Evolutionary conservation across 768 basidiomycete genomes (phyloP).

Genomic region (Gelatoporia subvermispora): DNA sequence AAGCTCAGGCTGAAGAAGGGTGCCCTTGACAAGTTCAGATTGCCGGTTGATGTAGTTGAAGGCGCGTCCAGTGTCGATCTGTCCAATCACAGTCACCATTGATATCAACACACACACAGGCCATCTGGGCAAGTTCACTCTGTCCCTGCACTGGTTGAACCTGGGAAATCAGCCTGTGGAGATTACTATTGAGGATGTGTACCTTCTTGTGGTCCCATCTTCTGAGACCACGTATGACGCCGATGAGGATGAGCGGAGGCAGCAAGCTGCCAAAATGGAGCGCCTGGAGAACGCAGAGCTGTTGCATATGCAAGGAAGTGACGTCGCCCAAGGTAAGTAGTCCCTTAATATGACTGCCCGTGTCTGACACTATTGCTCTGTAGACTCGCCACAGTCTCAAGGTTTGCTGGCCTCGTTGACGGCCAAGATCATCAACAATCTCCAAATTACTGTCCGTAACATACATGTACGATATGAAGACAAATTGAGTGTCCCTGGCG

Average conservation of each 20-base stretch:
- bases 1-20: conserved; percentile 88
- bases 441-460: conserved; percentile 93
- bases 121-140: conserved; percentile 78
- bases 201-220: conserved; percentile 86
- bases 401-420: conserved; percentile 79
- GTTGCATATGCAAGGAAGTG: conserved; percentile 60
- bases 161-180: conserved; percentile 88
- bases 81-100: background rate
- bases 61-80: conserved; percentile 38
- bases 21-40: conserved; percentile 89
- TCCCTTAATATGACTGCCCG: background rate
- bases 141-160: conserved; percentile 88
- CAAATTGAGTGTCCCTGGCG: conserved; percentile 86
- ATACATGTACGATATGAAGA: conserved; percentile 98
- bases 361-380: background rate
- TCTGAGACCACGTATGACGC: conserved; percentile 63
- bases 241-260: conserved; percentile 79
- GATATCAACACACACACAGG: conserved; percentile 37
- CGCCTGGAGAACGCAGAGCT: conserved; percentile 86
- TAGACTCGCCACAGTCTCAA: conserved; percentile 69
- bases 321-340: conserved; percentile 40
- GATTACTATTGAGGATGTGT: conserved; percentile 88
- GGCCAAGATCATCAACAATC: conserved; percentile 89
- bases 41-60: conserved; percentile 93
- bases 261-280: conserved; percentile 84